Evolutionary conservation across 2,329 filamentous ascomycete genomes (phyloP), one percentile per base, ranked within the genome.

Genomic region (Alternaria brassicicola): DNA sequence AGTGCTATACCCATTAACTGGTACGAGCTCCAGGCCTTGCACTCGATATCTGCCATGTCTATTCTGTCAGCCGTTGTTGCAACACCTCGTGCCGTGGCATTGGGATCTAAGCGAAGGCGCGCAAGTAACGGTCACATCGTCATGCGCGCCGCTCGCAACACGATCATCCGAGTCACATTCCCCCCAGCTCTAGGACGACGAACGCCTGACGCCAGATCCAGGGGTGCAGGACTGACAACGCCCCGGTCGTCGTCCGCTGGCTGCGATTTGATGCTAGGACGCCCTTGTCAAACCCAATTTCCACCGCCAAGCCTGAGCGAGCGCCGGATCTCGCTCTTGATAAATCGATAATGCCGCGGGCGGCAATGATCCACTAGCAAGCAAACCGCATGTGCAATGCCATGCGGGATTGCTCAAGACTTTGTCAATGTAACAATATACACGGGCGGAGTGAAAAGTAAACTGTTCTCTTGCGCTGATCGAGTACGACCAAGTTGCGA

Each of bases 271-370:
- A 21, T 55, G 50, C 43, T 42, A 46, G 13, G 13, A 17, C 17
- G 30, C 41, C 42, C 55, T 41, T 15, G 35, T n/a, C 13, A 46
- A 19, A 39, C 39, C 56, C 59, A 48, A 58, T 58, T 52, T 55
- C 59, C 59, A 61, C 55, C 31, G 47, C 39, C 48, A 57, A 57
- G 41, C 28, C 17, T 13, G 19, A n/a, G 39, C 21, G 28, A 46
- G 21, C 23, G 31, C 39, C 55, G 51, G 51, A 39, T 51, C 55
- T 46, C 46, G 45, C 39, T 35, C 36, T 30, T 15, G 30, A 39
- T 42, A 48, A 48, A 33, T 49, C 50, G 25, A 54, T 38, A 35
- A 54, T 54, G 50, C 43, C 31, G 30, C 19, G 36, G 43, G 49
- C 50, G 55, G 43, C 43, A 39, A 35, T 8, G 28, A 47, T 33